Conservation (phyloP, 2,329 filamentous ascomycete genomes). For the Chrysoporthe austroafricana region DNA sequence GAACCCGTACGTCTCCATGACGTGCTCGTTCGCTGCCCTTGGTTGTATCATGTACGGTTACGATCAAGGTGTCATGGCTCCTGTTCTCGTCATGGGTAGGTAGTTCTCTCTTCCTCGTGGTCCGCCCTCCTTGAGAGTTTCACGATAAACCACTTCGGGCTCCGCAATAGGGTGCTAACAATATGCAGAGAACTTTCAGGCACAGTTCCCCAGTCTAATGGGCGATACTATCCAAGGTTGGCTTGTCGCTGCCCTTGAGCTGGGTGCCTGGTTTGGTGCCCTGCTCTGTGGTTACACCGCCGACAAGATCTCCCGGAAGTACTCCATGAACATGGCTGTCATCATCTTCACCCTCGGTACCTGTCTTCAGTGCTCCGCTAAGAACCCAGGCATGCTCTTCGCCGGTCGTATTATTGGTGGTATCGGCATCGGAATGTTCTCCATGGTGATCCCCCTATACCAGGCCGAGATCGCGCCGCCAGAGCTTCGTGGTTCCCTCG, state of each 20-base stretch:
- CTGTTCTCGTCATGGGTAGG: slow-evolving; percentile 45
- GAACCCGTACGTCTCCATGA: slow-evolving; percentile 46
- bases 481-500: slow-evolving; percentile 27
- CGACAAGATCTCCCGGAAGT: slow-evolving; percentile 58
- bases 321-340: slow-evolving; percentile 45
- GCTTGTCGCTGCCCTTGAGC: slow-evolving; percentile 55
- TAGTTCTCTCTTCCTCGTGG: not conserved
- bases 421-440: slow-evolving; percentile 51
- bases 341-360: slow-evolving; percentile 39
- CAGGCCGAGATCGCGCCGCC: slow-evolving; percentile 36
- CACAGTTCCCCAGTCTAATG: slow-evolving; percentile 34
- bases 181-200: slow-evolving; percentile 31
- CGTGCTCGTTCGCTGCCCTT: slow-evolving; percentile 29
- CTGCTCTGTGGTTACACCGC: slow-evolving; percentile 60
- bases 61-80: slow-evolving; percentile 64
- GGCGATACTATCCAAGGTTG: slow-evolving; percentile 39
- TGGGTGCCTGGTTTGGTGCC: slow-evolving; percentile 63
- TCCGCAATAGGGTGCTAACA: not conserved
- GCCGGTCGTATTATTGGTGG: slow-evolving; percentile 51
- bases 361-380: slow-evolving; percentile 34
- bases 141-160: not conserved
- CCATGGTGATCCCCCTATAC: slow-evolving; percentile 45
- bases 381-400: slow-evolving; percentile 41
- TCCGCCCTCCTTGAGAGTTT: not conserved
- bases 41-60: slow-evolving; percentile 51